A percentile compares a stretch with the other conserved stretches of the same genome.
phyloP scores from a whole-genome alignment of 305 asterid species.

The Solanum hybrid region DNA sequence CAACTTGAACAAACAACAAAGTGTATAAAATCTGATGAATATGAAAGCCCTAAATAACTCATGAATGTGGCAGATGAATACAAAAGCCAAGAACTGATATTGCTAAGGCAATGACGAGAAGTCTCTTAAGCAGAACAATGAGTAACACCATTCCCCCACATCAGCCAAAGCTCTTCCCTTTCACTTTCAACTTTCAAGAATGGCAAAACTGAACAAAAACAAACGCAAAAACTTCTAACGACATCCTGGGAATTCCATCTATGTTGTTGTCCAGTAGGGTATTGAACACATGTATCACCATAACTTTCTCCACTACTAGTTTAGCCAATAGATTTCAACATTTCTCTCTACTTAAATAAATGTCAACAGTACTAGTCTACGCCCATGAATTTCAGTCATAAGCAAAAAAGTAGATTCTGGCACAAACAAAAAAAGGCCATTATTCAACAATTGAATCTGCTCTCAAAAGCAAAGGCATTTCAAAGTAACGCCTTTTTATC shows the following conservation, averaged over 20 bases:
- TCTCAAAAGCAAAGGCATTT: background rate
- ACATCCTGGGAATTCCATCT: background rate
- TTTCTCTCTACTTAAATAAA: background rate
- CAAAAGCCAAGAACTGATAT: background rate
- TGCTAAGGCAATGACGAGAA: background rate
- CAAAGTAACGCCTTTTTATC: background rate
- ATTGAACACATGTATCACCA: background rate
- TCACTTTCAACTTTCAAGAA: background rate
- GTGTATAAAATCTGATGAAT: background rate
- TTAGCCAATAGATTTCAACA: background rate
- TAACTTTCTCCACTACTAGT: background rate
- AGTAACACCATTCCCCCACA: background rate
- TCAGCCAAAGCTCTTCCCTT: background rate
- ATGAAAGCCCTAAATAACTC: background rate
- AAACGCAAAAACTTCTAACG: background rate
- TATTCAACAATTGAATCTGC: background rate
- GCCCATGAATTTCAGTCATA: background rate
- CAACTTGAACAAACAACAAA: background rate
- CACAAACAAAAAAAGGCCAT: background rate
- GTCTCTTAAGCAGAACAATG: background rate
- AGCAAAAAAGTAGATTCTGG: background rate
- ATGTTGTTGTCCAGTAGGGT: background rate
- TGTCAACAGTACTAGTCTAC: background rate
- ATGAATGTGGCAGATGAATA: background rate
- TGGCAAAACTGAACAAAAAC: background rate